Percentiles rank a stretch among this genome's conserved stretches.
Evolutionary conservation across 208 protist species (phyloP).

Genomic region (Phytomonas sp.): DNA sequence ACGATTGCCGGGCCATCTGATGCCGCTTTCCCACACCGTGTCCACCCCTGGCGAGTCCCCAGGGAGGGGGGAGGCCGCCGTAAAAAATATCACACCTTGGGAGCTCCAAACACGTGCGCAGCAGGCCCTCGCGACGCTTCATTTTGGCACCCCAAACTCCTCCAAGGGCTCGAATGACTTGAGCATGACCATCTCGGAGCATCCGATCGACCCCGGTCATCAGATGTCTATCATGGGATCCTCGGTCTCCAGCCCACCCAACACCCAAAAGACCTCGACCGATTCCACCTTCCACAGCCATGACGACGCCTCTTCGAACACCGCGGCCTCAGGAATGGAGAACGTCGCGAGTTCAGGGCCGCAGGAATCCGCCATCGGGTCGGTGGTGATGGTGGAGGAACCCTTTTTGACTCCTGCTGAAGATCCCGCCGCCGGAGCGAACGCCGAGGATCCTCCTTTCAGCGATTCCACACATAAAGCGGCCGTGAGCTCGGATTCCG

Average conservation of each 20-base stretch:
- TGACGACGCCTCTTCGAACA: neutral
- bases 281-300: neutral
- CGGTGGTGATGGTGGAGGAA: neutral
- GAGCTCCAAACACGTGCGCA: slow-evolving; percentile 17
- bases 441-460: too few species aligned
- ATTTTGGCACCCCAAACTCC: slow-evolving; percentile 19
- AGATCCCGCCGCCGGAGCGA: too few species aligned
- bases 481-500: too few species aligned
- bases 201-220: too few species aligned
- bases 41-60: too few species aligned
- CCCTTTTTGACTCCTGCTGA: too few species aligned
- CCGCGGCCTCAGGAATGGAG: neutral
- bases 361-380: neutral
- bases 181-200: too few species aligned
- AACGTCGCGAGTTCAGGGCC: neutral
- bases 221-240: neutral
- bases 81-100: neutral
- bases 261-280: neutral
- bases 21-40: too few species aligned
- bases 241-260: neutral
- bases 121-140: slow-evolving; percentile 25
- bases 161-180: too few species aligned
- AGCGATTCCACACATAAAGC: too few species aligned
- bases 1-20: too few species aligned
- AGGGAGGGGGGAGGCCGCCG: too few species aligned